These are phyloP conservation scores for Phlyctochytrium arcticum DNA, from an alignment of 192 early-diverging fungal species.

Conservation along the genomic window DNA sequence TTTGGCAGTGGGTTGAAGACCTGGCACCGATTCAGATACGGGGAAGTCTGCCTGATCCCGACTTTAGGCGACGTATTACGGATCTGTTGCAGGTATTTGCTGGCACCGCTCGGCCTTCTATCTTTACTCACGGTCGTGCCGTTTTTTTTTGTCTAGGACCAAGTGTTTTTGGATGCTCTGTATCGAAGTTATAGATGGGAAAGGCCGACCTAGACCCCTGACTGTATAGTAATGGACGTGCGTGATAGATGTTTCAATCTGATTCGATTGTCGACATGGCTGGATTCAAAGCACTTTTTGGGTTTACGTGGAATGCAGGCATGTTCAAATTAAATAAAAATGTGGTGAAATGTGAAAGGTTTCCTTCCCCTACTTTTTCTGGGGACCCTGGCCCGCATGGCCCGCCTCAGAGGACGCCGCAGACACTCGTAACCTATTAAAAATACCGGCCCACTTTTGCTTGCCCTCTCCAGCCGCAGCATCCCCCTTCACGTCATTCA, in stretches of 20 bases:
- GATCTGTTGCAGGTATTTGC: slow-evolving; percentile 18
- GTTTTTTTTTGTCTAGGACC: slow-evolving; percentile 7
- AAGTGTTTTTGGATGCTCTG: slow-evolving; percentile 25
- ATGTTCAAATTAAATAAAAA: no score
- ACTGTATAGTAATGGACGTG: no score
- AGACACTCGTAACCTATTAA: no score
- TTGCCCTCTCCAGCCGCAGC: background rate
- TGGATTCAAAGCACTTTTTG: no score
- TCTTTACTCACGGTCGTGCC: background rate
- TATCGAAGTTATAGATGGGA: slow-evolving; percentile 28
- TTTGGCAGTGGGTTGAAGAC: slow-evolving; percentile 31
- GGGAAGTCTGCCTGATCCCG: slow-evolving; percentile 19
- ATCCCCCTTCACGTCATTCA: background rate
- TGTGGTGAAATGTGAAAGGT: no score
- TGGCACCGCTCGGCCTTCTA: background rate
- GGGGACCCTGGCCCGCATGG: no score
- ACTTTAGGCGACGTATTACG: slow-evolving; percentile 19
- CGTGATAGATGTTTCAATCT: no score
- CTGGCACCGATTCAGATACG: slow-evolving; percentile 4
- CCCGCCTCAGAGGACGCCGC: background rate
- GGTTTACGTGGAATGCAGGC: no score
- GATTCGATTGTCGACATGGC: no score
- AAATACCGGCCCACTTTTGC: background rate
- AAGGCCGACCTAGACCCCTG: slow-evolving; percentile 11
- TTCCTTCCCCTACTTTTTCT: no score